A percentile compares a stretch with the other conserved stretches of the same genome.
phyloP scores from a whole-genome alignment of 2,329 filamentous ascomycete genomes.

The Pestalotiopsis sp. region DNA sequence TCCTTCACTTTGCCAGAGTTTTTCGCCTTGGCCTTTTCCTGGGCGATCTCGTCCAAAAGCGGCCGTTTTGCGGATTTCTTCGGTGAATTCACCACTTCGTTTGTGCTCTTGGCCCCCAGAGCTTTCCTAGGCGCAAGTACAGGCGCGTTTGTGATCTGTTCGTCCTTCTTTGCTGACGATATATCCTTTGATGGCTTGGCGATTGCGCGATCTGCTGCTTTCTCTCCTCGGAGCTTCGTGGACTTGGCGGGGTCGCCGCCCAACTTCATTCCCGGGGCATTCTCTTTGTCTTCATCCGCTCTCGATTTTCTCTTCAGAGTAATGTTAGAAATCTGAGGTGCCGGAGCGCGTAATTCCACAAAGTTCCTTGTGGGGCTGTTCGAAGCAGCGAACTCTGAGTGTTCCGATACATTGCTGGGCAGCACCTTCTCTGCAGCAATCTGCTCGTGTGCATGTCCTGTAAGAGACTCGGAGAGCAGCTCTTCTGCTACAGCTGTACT shows the following conservation, averaged over 20 bases:
- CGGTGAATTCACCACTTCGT: constrained; percentile 61
- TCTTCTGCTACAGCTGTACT: constrained; percentile 15
- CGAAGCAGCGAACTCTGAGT: constrained; percentile 10
- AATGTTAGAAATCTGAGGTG: constrained; percentile 39
- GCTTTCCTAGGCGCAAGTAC: constrained; percentile 45
- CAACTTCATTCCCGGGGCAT: constrained; percentile 32
- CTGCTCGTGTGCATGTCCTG: not conserved
- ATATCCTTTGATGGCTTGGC: constrained; percentile 50
- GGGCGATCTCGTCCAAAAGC: constrained; percentile 37
- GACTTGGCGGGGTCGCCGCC: constrained; percentile 20
- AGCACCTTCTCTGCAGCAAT: not conserved
- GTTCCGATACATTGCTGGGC: constrained; percentile 10
- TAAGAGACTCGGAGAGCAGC: constrained; percentile 10
- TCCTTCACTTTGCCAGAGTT: constrained; percentile 18
- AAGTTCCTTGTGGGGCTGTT: constrained; percentile 7
- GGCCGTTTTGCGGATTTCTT: constrained; percentile 48
- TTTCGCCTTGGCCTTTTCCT: constrained; percentile 40
- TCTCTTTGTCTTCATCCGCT: constrained; percentile 55
- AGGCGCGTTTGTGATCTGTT: constrained; percentile 28
- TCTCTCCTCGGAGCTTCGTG: constrained; percentile 32
- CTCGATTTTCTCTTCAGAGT: constrained; percentile 62
- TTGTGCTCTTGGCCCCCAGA: constrained; percentile 60
- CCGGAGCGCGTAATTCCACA: constrained; percentile 10
- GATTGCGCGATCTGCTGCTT: constrained; percentile 32
- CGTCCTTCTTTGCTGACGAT: constrained; percentile 44